Percentiles rank a stretch among this genome's conserved stretches.
Conservation (phyloP, 345 rosid genomes). For the Dipteronia sinensis region DNA sequence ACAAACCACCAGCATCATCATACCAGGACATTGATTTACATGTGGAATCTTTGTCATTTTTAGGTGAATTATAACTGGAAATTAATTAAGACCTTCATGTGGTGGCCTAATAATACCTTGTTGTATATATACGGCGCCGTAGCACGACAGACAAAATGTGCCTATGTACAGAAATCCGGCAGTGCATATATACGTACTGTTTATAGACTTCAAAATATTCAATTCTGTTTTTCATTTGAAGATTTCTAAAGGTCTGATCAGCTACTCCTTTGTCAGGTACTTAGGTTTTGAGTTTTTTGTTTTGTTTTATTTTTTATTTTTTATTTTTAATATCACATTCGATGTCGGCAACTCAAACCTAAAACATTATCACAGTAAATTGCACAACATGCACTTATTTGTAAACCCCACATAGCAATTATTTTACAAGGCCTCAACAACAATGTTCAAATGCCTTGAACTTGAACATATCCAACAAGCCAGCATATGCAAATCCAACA, state of each 20-base stretch:
- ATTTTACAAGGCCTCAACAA: neutral
- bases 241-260: neutral
- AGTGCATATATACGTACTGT: neutral
- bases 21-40: neutral
- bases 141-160: neutral
- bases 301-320: no score
- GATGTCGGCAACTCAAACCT: no score
- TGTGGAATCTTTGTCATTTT: neutral
- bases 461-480: constrained; percentile 13
- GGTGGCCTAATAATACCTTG: neutral
- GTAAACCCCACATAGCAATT: neutral
- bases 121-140: no score
- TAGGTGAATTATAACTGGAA: neutral
- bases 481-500: constrained; percentile 7
- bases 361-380: neutral
- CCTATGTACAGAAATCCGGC: neutral
- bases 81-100: neutral
- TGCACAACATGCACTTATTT: constrained; percentile 8
- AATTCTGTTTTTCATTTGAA: neutral
- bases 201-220: neutral
- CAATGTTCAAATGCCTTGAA: constrained; percentile 14
- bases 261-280: neutral
- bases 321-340: no score
- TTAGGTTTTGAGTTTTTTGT: neutral
- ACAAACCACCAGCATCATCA: constrained; percentile 1